Evolutionary conservation across 2,329 filamentous ascomycete genomes (phyloP).

Genomic region (Scedosporium aurantiacum): DNA sequence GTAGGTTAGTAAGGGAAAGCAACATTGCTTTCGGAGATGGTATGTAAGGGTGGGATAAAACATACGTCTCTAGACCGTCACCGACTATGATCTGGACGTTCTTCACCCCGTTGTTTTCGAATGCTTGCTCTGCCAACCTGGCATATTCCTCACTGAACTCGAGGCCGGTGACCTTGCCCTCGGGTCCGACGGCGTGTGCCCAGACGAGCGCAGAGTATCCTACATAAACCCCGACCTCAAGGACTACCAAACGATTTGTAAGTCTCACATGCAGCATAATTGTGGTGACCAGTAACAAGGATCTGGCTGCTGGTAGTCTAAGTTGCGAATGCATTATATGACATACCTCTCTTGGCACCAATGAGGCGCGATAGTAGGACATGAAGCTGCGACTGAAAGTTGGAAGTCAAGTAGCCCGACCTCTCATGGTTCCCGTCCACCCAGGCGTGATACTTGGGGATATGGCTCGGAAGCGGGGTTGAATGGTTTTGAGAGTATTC

Average conservation of each 20-base stretch:
- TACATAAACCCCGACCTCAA: constrained; percentile 37
- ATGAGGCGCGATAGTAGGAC: constrained; percentile 28
- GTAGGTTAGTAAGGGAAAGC: neutral
- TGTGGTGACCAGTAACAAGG: neutral
- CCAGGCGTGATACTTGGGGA: constrained; percentile 29
- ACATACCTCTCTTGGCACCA: constrained; percentile 26
- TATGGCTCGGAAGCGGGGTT: constrained; percentile 27
- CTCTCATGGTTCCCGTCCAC: constrained; percentile 15
- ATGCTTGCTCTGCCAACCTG: constrained; percentile 25
- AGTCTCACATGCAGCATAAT: neutral
- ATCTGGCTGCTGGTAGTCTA: too few relatives aligned
- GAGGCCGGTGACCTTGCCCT: constrained; percentile 30
- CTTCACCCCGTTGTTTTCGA: constrained; percentile 25
- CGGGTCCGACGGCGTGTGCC: constrained; percentile 32
- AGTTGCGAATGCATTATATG: neutral
- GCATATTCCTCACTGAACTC: constrained; percentile 35
- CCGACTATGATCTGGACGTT: constrained; percentile 38
- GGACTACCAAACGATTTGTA: constrained; percentile 18
- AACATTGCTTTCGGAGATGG: too few relatives aligned
- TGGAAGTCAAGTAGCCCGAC: constrained; percentile 28
- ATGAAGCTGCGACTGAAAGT: constrained; percentile 29
- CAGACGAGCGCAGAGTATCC: constrained; percentile 38
- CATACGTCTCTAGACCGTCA: constrained; percentile 34
- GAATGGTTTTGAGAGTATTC: constrained; percentile 32
- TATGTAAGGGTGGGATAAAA: constrained; percentile 4